Percentiles rank a stretch among this genome's conserved stretches.
These are phyloP conservation scores for Yamadazyma siamensis DNA, from an alignment of 1,139 yeast species.

Conservation along the genomic window DNA sequence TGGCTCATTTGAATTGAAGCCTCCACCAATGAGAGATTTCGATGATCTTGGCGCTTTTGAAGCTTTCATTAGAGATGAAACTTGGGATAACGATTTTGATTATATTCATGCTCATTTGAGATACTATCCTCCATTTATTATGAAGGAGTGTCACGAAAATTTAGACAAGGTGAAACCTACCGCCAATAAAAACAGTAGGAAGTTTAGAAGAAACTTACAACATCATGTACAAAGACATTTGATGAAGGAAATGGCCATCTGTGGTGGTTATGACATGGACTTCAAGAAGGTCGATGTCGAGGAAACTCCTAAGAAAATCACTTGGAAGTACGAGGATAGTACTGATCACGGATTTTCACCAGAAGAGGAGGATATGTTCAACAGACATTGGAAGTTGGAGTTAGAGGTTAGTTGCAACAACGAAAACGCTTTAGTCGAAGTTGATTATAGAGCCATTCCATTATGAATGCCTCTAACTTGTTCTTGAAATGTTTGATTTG, in stretches of 20 bases:
- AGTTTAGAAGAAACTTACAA: constrained; percentile 70
- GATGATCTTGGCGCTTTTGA: constrained; percentile 65
- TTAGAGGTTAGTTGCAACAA: constrained; percentile 57
- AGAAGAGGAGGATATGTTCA: constrained; percentile 40
- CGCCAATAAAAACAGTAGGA: constrained; percentile 66
- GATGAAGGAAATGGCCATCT: constrained; percentile 60
- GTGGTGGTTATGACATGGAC: constrained; percentile 56
- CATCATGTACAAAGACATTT: constrained; percentile 74
- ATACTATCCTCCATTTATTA: constrained; percentile 70
- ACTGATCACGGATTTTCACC: constrained; percentile 53
- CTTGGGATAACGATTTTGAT: constrained; percentile 74
- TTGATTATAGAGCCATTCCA: constrained; percentile 52
- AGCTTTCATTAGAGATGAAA: constrained; percentile 63
- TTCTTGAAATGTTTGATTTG: constrained; percentile 1
- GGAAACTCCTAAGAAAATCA: constrained; percentile 42
- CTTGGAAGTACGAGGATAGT: constrained; percentile 54
- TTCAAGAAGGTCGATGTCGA: constrained; percentile 48
- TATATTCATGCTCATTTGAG: constrained; percentile 63
- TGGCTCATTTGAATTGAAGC: constrained; percentile 30
- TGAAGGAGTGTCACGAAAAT: constrained; percentile 65
- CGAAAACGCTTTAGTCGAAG: constrained; percentile 58
- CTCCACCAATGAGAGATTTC: constrained; percentile 49
- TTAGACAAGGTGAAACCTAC: constrained; percentile 73
- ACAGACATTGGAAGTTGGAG: constrained; percentile 57
- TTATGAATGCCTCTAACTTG: constrained; percentile 4